Conservation (phyloP, 208 protist species). For the Trypanosoma brucei region DNA sequence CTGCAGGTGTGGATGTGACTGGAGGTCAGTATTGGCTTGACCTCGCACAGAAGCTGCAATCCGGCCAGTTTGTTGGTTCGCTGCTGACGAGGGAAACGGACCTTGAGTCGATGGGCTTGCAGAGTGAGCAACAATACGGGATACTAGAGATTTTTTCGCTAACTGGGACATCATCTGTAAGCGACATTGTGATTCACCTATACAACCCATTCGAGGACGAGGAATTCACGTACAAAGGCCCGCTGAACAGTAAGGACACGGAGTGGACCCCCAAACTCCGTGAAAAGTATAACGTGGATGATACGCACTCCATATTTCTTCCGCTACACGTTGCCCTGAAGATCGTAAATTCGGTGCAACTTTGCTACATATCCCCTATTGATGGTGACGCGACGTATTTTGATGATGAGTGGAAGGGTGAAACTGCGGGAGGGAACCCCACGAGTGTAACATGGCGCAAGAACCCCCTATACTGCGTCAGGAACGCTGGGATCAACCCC, state of each 20-base stretch:
- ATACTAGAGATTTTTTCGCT: slow-evolving; percentile 78
- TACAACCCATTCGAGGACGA: slow-evolving; percentile 83
- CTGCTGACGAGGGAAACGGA: slow-evolving; percentile 52
- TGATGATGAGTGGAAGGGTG: slow-evolving; percentile 67
- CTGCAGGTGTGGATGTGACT: slow-evolving; percentile 33
- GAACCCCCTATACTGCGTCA: slow-evolving; percentile 65
- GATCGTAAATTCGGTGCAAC: slow-evolving; percentile 33
- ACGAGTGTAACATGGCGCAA: slow-evolving; percentile 58
- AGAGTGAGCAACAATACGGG: slow-evolving; percentile 74
- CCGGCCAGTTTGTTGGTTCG: slow-evolving; percentile 46
- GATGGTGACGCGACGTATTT: slow-evolving; percentile 45
- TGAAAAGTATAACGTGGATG: slow-evolving; percentile 19
- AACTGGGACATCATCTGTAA: slow-evolving; percentile 44
- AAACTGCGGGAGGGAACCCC: slow-evolving; percentile 67
- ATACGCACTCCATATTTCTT: slow-evolving; percentile 34
- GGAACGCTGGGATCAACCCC: slow-evolving; percentile 31
- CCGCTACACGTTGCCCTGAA: slow-evolving; percentile 35
- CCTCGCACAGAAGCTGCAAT: slow-evolving; percentile 53
- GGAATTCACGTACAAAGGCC: slow-evolving; percentile 46
- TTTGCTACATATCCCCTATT: slow-evolving; percentile 32
- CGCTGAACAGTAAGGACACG: slow-evolving; percentile 39
- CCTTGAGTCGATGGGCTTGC: slow-evolving; percentile 59
- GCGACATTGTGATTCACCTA: slow-evolving; percentile 63
- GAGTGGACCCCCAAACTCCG: slow-evolving; percentile 35
- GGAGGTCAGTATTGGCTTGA: slow-evolving; percentile 58